A percentile compares a stretch with the other conserved stretches of the same genome.
phyloP scores from a whole-genome alignment of 345 rosid species.

The Hypericum androsaemum region DNA sequence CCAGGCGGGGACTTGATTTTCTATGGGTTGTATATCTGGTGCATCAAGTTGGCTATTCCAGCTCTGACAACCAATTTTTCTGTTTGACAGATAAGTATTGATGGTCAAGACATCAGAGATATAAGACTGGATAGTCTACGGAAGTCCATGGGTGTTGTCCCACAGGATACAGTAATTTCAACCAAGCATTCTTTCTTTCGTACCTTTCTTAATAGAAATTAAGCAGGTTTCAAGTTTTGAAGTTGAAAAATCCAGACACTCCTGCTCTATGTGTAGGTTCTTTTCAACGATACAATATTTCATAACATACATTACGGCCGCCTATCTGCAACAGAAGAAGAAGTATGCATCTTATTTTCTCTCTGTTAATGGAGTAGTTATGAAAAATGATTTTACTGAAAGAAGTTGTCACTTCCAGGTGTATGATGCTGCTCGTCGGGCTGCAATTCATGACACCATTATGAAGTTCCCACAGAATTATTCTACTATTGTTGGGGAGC shows the following conservation, averaged over 20 bases:
- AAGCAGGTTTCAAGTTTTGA: constrained; percentile 2
- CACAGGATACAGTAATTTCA: constrained; percentile 87
- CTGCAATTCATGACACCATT: constrained; percentile 90
- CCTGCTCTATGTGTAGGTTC: constrained; percentile 52
- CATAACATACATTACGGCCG: constrained; percentile 91
- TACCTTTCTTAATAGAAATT: not conserved
- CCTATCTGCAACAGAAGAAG: constrained; percentile 86
- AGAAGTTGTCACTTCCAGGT: constrained; percentile 40
- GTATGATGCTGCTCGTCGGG: constrained; percentile 86
- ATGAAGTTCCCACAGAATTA: constrained; percentile 86
- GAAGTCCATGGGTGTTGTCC: constrained; percentile 75
- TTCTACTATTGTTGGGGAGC: constrained; percentile 89
- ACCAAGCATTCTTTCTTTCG: not conserved
- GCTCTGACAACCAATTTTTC: too few relatives aligned
- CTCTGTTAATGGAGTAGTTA: not conserved
- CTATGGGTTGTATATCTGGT: too few relatives aligned
- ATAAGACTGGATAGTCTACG: constrained; percentile 69
- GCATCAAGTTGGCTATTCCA: too few relatives aligned
- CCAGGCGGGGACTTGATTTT: too few relatives aligned
- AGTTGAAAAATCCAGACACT: constrained; percentile 9
- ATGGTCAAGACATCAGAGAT: constrained; percentile 79
- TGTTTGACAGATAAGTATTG: constrained; percentile 53
- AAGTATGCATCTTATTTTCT: constrained; percentile 34
- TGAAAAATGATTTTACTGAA: constrained; percentile 9
- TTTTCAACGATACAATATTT: constrained; percentile 87